A percentile compares a stretch with the other conserved stretches of the same genome.
phyloP scores from a whole-genome alignment of 2,329 filamentous ascomycete species.

The Cladosporium sp. region DNA sequence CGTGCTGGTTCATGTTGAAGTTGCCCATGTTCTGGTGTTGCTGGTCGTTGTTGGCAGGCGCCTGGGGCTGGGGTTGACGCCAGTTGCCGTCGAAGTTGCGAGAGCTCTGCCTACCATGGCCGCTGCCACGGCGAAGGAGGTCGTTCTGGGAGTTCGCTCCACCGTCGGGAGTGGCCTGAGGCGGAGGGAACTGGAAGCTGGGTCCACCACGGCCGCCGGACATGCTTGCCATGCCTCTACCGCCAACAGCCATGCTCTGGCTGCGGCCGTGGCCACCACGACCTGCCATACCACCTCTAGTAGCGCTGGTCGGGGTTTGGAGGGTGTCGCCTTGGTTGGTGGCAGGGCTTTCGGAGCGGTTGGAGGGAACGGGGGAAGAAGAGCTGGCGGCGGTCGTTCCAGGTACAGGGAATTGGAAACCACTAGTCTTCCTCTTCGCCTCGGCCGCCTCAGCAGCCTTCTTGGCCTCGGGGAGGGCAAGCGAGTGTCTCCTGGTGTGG shows the following conservation, averaged over 20 bases:
- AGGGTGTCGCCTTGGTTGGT: conserved; percentile 42
- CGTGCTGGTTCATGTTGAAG: conserved; percentile 71
- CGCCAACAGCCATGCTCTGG: conserved; percentile 83
- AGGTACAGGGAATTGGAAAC: conserved; percentile 90
- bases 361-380: conserved; percentile 47
- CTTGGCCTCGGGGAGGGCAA: conserved; percentile 93
- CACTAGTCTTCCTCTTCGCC: conserved; percentile 91
- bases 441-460: conserved; percentile 96
- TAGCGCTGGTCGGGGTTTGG: conserved; percentile 27
- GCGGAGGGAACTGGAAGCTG: conserved; percentile 67
- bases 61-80: conserved; percentile 65
- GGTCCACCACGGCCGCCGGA: conserved; percentile 61
- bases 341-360: conserved; percentile 60
- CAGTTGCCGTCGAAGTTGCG: conserved; percentile 98
- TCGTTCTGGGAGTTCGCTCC: conserved; percentile 57
- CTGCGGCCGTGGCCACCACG: conserved; percentile 64
- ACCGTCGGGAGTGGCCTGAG: conserved; percentile 52
- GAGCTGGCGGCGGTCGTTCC: conserved; percentile 59
- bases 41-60: conserved; percentile 51
- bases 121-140: conserved; percentile 75
- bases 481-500: conserved; percentile 90
- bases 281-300: conserved; percentile 41
- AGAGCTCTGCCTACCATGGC: conserved; percentile 80
- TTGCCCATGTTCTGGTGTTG: conserved; percentile 58
- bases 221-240: conserved; percentile 64